Base-by-base conservation (phyloP, 345 rosid species). In the Hibiscus syriacus region DNA sequence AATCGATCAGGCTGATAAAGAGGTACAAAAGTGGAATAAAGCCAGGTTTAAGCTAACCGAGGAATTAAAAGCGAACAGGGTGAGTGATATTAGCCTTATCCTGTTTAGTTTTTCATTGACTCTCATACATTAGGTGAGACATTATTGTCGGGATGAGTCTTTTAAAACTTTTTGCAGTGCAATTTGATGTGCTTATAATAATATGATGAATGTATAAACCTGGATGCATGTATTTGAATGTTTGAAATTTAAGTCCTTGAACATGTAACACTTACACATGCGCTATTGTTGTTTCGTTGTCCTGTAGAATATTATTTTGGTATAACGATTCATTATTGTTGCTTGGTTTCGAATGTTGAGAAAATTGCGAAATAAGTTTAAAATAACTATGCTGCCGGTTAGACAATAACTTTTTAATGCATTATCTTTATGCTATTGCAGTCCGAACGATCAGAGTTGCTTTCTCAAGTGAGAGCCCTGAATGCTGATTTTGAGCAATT, bases 1-100 rank as follows among this genome's bases (percentile, higher is more conserved):
- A 81, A 70, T 89, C 61, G 96, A 90, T 2, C 81, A 62, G 58
- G 86, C 86, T 68, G 91, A 87, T 59, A 80, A 71, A 72, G 96
- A 87, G 82, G 74, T 89, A 48, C 60, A 71, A n/a, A 81, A 64
- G 79, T 63, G 69, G 77, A 90, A 70, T 67, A 70, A 70, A 14
- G 77, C 85, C 48, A 79, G 92, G 26, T 53, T 54, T 66, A 78
- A 55, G 62, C 73, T 85, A 13, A 45, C 65, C 6, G 81, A 89
- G 0, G 80, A 83, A 52, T 56, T 89, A 71, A 86, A 69, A 74
- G 80, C 79, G 26, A 84, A 81, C 77, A 88, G 80, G 88, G 97
- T 93, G 77, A 73, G 87, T 72, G 43, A 6, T 38, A 38, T 38
- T 38, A 38, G 12, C 41, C 41, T 1, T 38, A 9, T 0, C 17